phyloP scores from a whole-genome alignment of 139 green algal genomes.

The Limnomonas spitsbergensis region DNA sequence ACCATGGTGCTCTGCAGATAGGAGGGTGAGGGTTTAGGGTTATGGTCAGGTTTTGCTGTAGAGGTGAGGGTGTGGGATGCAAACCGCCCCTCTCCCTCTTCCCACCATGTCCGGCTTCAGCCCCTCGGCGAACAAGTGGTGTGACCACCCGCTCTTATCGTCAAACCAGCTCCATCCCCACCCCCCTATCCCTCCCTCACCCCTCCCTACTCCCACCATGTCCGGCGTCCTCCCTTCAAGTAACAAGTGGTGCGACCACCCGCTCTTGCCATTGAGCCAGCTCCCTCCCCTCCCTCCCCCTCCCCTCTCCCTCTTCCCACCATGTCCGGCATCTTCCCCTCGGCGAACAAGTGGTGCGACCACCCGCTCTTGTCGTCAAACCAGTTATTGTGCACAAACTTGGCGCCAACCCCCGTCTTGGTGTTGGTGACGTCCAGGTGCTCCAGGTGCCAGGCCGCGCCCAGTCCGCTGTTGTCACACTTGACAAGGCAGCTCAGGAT shows the following conservation, averaged over 20 bases:
- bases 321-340: slow-evolving; percentile 3
- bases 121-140: slow-evolving; percentile 30
- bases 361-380: slow-evolving; percentile 47
- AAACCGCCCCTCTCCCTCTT: too few species aligned
- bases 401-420: slow-evolving; percentile 15
- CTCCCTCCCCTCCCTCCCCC: too few species aligned
- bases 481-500: slow-evolving; percentile 37
- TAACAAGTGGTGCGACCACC: slow-evolving; percentile 42
- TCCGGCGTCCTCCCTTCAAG: slow-evolving; percentile 12
- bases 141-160: slow-evolving; percentile 41
- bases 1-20: slow-evolving; percentile 16
- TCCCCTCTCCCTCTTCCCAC: too few species aligned
- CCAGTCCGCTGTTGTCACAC: slow-evolving; percentile 48
- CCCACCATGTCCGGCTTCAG: not conserved
- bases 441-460: slow-evolving; percentile 48
- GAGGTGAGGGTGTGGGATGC: too few species aligned
- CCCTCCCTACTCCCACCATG: too few species aligned
- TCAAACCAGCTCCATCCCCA: slow-evolving; percentile 58
- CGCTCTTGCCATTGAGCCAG: slow-evolving; percentile 49
- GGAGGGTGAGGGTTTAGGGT: too few species aligned
- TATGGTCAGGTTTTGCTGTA: too few species aligned
- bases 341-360: slow-evolving; percentile 34
- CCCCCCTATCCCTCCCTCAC: too few species aligned
- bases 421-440: slow-evolving; percentile 46
- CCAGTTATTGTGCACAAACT: slow-evolving; percentile 47